A percentile compares a stretch with the other conserved stretches of the same genome.
Conservation (phyloP, 805 yeast species). For the Monosporozyma siamensis region DNA sequence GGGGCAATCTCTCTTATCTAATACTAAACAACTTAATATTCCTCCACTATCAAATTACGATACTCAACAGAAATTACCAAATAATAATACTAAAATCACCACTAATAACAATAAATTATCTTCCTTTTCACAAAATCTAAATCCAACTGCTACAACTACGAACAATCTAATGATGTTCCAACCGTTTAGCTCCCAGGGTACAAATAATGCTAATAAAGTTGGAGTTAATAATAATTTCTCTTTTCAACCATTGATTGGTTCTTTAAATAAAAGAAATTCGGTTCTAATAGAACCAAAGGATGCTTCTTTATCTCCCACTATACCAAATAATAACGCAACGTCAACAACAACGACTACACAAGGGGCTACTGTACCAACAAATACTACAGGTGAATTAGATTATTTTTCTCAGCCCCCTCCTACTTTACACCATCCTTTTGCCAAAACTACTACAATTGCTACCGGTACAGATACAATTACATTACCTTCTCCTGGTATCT, state of each 20-base stretch:
- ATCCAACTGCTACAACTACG: neutral
- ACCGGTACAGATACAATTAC: neutral
- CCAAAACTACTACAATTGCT: neutral
- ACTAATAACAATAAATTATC: neutral
- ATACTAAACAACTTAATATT: conserved; percentile 3
- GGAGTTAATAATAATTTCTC: neutral
- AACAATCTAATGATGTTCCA: too few species aligned
- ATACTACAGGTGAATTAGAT: conserved; percentile 14
- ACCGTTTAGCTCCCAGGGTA: too few species aligned
- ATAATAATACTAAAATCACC: too few species aligned
- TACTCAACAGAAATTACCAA: too few species aligned
- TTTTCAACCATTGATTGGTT: neutral
- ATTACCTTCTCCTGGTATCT: conserved; percentile 1
- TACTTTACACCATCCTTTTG: neutral
- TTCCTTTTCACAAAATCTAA: neutral
- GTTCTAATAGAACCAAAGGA: conserved; percentile 18
- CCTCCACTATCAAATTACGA: neutral
- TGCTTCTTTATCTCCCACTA: neutral
- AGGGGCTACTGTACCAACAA: too few species aligned
- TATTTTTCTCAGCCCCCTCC: conserved; percentile 9
- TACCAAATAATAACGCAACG: neutral
- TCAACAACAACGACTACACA: too few species aligned
- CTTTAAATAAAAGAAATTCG: conserved; percentile 18
- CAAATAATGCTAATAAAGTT: neutral
- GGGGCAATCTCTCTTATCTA: conserved; percentile 2